Evolutionary conservation across 768 basidiomycete genomes (phyloP).

Genomic region (Auricularia heimuer): DNA sequence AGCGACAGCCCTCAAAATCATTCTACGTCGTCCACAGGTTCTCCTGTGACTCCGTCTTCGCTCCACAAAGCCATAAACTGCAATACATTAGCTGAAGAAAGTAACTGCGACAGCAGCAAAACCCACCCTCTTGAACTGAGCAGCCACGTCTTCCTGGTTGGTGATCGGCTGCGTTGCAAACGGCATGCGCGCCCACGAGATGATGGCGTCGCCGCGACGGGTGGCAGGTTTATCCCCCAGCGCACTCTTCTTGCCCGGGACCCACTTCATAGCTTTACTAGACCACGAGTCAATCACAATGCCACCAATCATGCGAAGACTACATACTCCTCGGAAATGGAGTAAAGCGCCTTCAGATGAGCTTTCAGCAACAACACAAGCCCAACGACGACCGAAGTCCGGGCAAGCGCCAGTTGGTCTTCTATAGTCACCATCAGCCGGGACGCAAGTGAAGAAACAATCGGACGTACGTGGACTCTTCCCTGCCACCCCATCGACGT

Average conservation of each 20-base stretch:
- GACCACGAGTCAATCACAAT: not conserved
- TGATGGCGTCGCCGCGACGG: slow-evolving; percentile 48
- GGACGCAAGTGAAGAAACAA: not conserved
- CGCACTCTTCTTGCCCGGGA: slow-evolving; percentile 80
- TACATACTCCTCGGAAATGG: slow-evolving; percentile 83
- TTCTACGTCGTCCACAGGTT: slow-evolving; percentile 2
- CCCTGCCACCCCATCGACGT: not conserved
- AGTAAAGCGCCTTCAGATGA: slow-evolving; percentile 74
- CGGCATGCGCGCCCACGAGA: slow-evolving; percentile 67
- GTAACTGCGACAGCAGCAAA: no score
- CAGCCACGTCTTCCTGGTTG: slow-evolving; percentile 48
- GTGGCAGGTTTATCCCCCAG: slow-evolving; percentile 74
- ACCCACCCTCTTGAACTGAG: slow-evolving; percentile 58
- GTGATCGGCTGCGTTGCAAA: slow-evolving; percentile 52
- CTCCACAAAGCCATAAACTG: slow-evolving; percentile 76
- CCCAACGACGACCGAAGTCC: slow-evolving; percentile 60
- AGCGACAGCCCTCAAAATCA: not conserved
- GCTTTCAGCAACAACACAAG: slow-evolving; percentile 82
- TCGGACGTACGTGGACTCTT: not conserved
- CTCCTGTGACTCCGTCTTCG: slow-evolving; percentile 57
- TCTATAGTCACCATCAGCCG: slow-evolving; percentile 2
- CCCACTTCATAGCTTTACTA: slow-evolving; percentile 89
- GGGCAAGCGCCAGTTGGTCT: slow-evolving; percentile 11
- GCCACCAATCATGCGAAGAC: not conserved
- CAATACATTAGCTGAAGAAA: no score